Conservation (phyloP, 345 rosid genomes). For the Eucalyptus pauciflora region DNA sequence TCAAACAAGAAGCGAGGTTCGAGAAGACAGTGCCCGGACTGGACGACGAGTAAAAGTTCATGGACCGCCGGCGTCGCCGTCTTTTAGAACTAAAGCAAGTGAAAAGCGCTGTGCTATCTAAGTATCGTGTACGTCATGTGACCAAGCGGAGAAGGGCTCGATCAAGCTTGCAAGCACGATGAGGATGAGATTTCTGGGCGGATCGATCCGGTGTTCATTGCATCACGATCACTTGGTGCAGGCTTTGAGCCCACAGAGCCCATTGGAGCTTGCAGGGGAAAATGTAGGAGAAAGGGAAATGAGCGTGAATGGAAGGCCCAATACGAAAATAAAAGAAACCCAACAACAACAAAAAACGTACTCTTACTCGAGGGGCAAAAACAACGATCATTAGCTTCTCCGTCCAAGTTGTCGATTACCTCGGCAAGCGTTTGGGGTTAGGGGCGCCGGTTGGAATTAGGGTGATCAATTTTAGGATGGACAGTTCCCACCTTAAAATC, state of each 20-base stretch:
- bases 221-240: background rate
- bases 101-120: background rate
- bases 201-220: background rate
- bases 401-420: background rate
- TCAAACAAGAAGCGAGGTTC: background rate
- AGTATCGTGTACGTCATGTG: background rate
- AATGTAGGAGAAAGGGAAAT: background rate
- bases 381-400: background rate
- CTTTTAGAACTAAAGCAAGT: background rate
- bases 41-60: background rate
- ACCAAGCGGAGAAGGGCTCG: background rate
- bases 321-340: background rate
- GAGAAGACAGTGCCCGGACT: background rate
- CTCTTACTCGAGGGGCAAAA: fast-evolving
- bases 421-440: background rate
- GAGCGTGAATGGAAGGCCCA: background rate
- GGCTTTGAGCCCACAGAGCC: background rate
- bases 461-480: too few relatives aligned
- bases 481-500: fast-evolving
- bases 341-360: background rate
- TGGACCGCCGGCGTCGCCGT: background rate
- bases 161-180: background rate
- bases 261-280: background rate
- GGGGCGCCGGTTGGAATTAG: fast-evolving
- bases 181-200: background rate